phyloP scores from a whole-genome alignment of 257 asterid species.

The Linaria vulgaris region DNA sequence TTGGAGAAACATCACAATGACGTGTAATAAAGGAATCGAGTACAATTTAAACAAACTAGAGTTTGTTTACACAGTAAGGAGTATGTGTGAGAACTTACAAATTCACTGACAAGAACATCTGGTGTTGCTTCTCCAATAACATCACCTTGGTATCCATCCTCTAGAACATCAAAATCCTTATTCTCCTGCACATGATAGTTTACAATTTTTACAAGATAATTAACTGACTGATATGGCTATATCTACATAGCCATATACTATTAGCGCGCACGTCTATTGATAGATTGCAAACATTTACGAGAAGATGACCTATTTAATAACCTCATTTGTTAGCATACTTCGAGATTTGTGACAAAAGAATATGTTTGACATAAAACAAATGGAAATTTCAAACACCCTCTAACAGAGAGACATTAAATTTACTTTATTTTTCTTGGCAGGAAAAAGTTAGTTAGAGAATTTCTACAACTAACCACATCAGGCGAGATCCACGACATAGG shows the following conservation, averaged over 20 bases:
- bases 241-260: neutral
- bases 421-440: neutral
- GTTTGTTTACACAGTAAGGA: conserved; percentile 2
- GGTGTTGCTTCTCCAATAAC: conserved; percentile 94
- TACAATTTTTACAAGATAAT: neutral
- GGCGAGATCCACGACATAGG: neutral
- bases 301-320: too few relatives aligned
- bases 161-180: conserved; percentile 47
- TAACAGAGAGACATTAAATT: too few relatives aligned
- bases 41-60: neutral
- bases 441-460: neutral
- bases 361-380: too few relatives aligned
- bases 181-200: conserved; percentile 51
- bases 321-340: too few relatives aligned
- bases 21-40: neutral
- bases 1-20: conserved; percentile 5
- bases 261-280: too few relatives aligned
- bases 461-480: neutral
- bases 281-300: too few relatives aligned
- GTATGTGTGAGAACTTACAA: conserved; percentile 50
- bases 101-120: conserved; percentile 87
- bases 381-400: too few relatives aligned
- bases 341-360: too few relatives aligned
- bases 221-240: neutral
- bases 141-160: conserved; percentile 84